Percentiles rank a stretch among this genome's conserved stretches.
phyloP scores from a whole-genome alignment of 169 alveolate species.

The Cryptosporidium parvum region DNA sequence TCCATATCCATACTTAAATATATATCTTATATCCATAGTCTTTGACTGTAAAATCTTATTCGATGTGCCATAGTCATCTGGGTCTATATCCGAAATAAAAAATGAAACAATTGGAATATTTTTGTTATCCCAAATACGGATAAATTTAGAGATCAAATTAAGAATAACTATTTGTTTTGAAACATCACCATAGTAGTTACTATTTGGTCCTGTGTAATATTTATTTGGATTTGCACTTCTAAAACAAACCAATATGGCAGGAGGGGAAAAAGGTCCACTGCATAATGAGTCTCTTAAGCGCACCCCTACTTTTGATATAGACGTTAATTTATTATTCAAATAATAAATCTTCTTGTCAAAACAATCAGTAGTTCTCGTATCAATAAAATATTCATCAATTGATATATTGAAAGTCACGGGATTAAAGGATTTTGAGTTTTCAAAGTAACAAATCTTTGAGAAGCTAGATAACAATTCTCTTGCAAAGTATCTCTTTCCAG shows the following conservation, averaged over 20 bases:
- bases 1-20: not conserved
- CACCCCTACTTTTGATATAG: conserved; percentile 6
- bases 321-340: not conserved
- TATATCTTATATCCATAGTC: not conserved
- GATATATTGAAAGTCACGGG: not conserved
- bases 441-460: not conserved
- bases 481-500: conserved; percentile 25
- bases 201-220: not conserved
- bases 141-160: conserved; percentile 7
- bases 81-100: not conserved
- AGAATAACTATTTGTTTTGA: not conserved
- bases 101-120: conserved; percentile 42
- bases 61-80: not conserved
- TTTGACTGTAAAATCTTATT: not conserved
- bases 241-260: not conserved
- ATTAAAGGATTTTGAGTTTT: not conserved
- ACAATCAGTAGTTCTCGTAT: not conserved
- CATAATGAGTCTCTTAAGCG: not conserved
- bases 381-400: not conserved
- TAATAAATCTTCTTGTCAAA: not conserved
- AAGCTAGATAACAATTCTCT: conserved; percentile 20
- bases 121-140: not conserved
- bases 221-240: not conserved
- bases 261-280: not conserved
- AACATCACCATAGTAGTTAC: not conserved